phyloP scores from a whole-genome alignment of 495 filamentous ascomycete genomes.

The Penicillium macrosclerotiorum region DNA sequence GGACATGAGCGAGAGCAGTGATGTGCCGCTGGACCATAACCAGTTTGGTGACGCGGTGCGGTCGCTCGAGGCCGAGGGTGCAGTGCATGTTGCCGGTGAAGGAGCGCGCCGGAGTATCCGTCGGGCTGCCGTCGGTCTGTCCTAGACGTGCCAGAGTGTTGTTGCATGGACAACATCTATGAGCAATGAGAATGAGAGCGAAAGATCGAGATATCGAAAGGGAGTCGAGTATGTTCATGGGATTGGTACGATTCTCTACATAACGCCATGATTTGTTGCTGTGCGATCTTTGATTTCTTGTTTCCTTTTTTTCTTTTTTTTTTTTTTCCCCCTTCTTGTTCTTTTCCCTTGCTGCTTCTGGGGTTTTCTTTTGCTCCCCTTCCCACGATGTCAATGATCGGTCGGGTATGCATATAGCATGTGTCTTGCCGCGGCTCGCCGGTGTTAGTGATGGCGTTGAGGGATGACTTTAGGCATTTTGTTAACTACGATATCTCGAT shows the following conservation, averaged over 20 bases:
- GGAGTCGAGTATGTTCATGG: neutral
- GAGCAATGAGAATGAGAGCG: too few relatives aligned
- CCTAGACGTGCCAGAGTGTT: neutral
- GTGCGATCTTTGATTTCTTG: neutral
- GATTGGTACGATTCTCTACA: constrained; percentile 10
- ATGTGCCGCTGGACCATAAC: constrained; percentile 64
- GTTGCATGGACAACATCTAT: too few relatives aligned
- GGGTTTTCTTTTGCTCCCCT: constrained; percentile 1
- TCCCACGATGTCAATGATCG: constrained; percentile 13
- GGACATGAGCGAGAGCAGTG: constrained; percentile 71
- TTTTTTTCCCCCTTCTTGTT: neutral
- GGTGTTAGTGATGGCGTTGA: constrained; percentile 3
- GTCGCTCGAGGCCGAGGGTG: constrained; percentile 79
- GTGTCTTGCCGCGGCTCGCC: neutral
- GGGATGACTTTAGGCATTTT: neutral
- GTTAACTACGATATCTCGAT: too few relatives aligned
- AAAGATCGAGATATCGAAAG: neutral
- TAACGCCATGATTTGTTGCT: neutral
- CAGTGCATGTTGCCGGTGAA: constrained; percentile 78
- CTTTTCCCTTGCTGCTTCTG: constrained; percentile 3
- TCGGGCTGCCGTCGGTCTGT: constrained; percentile 41
- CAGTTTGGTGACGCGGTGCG: constrained; percentile 83
- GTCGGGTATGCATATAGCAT: constrained; percentile 12
- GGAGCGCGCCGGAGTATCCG: constrained; percentile 79
- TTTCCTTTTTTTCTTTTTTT: neutral